Conservation (phyloP, 202 grass and related monocot species). For the Bolboschoenoplectus hybrid region DNA sequence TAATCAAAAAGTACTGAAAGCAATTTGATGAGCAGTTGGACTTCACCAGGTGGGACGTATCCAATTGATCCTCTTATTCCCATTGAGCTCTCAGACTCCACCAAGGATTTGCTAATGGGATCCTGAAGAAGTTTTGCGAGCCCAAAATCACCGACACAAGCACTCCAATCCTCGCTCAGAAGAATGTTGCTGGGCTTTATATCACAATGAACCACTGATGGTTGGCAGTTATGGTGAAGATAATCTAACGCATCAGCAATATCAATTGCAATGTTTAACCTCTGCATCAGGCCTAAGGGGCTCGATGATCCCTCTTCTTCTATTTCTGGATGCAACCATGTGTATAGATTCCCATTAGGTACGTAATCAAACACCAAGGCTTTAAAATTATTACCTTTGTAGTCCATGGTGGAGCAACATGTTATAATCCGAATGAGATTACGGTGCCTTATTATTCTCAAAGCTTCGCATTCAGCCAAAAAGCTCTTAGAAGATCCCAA, state of each 20-base stretch:
- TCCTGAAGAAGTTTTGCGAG: constrained; percentile 47
- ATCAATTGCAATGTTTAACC: constrained; percentile 49
- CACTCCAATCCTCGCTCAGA: constrained; percentile 42
- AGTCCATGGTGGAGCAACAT: constrained; percentile 38
- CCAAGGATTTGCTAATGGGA: background rate
- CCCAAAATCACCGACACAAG: constrained; percentile 52
- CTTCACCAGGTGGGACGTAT: constrained; percentile 48
- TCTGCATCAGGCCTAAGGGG: constrained; percentile 37
- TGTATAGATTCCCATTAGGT: constrained; percentile 42
- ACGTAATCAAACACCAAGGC: constrained; percentile 40
- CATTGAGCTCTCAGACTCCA: constrained; percentile 39
- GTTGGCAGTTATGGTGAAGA: constrained; percentile 48
- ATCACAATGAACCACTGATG: constrained; percentile 48
- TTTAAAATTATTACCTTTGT: constrained; percentile 46
- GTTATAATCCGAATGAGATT: constrained; percentile 48
- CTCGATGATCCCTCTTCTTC: constrained; percentile 8
- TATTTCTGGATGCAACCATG: constrained; percentile 42
- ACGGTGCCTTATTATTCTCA: constrained; percentile 39
- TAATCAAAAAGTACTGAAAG: background rate
- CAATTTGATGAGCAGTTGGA: background rate
- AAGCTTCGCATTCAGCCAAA: constrained; percentile 40
- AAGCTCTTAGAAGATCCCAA: constrained; percentile 37
- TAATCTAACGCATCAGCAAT: constrained; percentile 51
- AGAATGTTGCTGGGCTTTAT: constrained; percentile 24
- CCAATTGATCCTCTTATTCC: constrained; percentile 58